Evolutionary conservation across 2,329 filamentous ascomycete genomes (phyloP).

Genomic region (Anthostomella pinea): DNA sequence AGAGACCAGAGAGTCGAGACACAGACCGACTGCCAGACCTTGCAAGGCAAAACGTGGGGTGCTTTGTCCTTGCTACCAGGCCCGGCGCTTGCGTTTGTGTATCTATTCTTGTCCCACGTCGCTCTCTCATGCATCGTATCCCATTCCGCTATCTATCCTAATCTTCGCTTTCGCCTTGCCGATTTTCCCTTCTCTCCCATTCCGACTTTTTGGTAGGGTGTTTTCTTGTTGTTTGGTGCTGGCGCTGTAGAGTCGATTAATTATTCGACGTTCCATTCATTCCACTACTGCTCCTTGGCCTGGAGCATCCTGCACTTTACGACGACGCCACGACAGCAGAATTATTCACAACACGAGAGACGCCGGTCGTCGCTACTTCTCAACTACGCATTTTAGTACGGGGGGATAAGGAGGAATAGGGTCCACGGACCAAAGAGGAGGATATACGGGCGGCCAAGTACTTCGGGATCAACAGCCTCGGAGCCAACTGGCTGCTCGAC

Average conservation of each 20-base stretch:
- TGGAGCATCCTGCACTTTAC: constrained; percentile 16
- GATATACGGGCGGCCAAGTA: constrained; percentile 3
- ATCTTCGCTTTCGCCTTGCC: constrained; percentile 19
- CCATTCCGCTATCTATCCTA: constrained; percentile 14
- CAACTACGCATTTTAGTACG: constrained; percentile 2
- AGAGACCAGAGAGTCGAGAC: no score
- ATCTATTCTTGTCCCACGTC: constrained; percentile 23
- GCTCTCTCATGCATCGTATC: constrained; percentile 19
- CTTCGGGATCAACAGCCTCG: constrained; percentile 2
- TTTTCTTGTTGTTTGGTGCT: constrained; percentile 23
- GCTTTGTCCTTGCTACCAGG: constrained; percentile 12
- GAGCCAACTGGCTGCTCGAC: constrained; percentile 4
- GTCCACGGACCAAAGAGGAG: constrained; percentile 15
- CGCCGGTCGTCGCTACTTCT: constrained; percentile 37
- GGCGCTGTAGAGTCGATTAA: constrained; percentile 27
- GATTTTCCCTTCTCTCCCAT: constrained; percentile 13
- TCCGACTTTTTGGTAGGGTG: constrained; percentile 16
- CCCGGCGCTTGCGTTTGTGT: constrained; percentile 27
- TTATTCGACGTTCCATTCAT: constrained; percentile 25
- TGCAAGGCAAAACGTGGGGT: no score
- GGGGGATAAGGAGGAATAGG: constrained; percentile 12
- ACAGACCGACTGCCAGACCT: no score
- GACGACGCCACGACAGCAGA: constrained; percentile 6
- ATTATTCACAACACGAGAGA: constrained; percentile 25
- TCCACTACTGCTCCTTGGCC: constrained; percentile 13